Conservation (phyloP, 306 rosid genomes). For the Lagenaria siceraria region DNA sequence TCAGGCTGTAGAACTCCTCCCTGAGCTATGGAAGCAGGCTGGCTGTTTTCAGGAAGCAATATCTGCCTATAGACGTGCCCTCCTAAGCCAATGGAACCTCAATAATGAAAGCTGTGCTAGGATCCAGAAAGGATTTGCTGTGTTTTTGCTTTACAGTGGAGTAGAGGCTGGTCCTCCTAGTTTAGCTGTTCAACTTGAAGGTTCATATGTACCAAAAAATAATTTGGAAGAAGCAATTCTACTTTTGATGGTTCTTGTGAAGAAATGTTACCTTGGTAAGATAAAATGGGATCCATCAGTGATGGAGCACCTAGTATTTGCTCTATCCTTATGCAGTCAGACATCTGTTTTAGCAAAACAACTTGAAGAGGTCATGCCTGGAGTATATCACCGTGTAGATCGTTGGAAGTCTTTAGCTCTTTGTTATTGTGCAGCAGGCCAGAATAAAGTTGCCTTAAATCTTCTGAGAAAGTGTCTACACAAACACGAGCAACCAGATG, state of each 20-base stretch:
- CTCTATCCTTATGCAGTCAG: constrained; percentile 76
- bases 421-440: constrained; percentile 67
- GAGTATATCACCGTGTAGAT: constrained; percentile 69
- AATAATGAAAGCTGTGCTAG: constrained; percentile 67
- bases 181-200: constrained; percentile 67
- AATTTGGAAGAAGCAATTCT: constrained; percentile 91
- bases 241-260: constrained; percentile 71
- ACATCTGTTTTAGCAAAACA: constrained; percentile 66
- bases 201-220: constrained; percentile 73
- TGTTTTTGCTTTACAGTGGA: constrained; percentile 75
- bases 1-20: constrained; percentile 92
- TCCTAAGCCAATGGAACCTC: constrained; percentile 88
- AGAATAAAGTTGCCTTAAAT: constrained; percentile 50
- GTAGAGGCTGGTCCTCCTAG: constrained; percentile 86
- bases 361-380: constrained; percentile 81
- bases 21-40: constrained; percentile 77
- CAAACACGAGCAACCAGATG: constrained; percentile 73
- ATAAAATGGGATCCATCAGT: constrained; percentile 81
- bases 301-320: constrained; percentile 81
- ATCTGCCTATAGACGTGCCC: constrained; percentile 71
- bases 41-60: constrained; percentile 57
- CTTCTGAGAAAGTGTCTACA: constrained; percentile 74
- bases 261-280: constrained; percentile 51
- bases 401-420: constrained; percentile 88
- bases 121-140: constrained; percentile 71